Base-by-base conservation (phyloP, 345 rosid species). In the Salix arbutifolia region DNA sequence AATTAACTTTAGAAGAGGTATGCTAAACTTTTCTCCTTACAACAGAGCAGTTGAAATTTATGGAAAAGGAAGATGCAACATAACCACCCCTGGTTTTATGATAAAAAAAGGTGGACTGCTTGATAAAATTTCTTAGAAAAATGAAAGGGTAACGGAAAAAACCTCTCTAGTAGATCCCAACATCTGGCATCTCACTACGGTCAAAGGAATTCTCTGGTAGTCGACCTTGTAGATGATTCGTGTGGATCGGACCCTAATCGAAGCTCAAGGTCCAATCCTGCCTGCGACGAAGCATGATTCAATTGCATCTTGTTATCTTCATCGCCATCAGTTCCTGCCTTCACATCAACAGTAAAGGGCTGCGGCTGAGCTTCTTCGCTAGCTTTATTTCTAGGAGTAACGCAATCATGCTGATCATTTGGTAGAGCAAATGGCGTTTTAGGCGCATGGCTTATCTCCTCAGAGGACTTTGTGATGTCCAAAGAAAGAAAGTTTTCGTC, bases 401-500 rank as follows among this genome's bases (percentile, higher is more conserved):
- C 3, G 8, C 58, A 1, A 3, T 13, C 64, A n/a, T 14, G 65
- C n/a, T 70, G 75, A 26, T 61, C 50, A 13, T 5, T 4, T 3
- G 52, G 23, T 25, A 14, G 40, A 28, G 60, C n/a, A 21, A 5
- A 13, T n/a, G 81, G 67, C 6, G 30, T 76, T 73, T 42, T 75
- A n/a, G 65, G 76, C 38, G 67, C 70, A 33, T 42, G 6, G 21
- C 48, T 70, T 73, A 26, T 7, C 1, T 3, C 53, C 44, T 65
- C 53, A 1, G 56, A 38, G 18, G 73, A 58, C 48, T 37, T 72
- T 2, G 76, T 56, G 30, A 72, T 77, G 56, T 83, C 83, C 71
- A 78, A 70, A 42, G 90, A 74, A 12, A 78, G 81, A 3, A 76
- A 65, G 64, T 67, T 82, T 70, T 85, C 84, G 21, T 80, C 61